Evolutionary conservation across 139 green algal species (phyloP).

Genomic region (Closterium sp.): DNA sequence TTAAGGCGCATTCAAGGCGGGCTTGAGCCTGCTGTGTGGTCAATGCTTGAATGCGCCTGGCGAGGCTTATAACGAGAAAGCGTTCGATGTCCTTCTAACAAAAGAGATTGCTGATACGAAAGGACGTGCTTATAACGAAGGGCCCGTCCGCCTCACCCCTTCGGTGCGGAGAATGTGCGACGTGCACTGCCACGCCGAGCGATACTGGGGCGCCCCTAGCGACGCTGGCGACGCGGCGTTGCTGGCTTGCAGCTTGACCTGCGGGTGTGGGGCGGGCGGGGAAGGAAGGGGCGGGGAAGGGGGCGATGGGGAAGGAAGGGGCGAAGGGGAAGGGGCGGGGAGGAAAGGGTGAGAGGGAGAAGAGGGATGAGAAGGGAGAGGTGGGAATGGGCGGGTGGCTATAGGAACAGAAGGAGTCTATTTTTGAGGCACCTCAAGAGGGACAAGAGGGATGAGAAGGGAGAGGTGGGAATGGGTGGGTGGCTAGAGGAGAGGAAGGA

Average conservation of each 20-base stretch:
- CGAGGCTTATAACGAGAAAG: too few species aligned
- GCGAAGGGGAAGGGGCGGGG: conserved; percentile 56
- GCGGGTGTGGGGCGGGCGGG: conserved; percentile 18
- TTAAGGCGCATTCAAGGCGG: too few species aligned
- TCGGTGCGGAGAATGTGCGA: conserved; percentile 37
- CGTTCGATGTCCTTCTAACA: too few species aligned
- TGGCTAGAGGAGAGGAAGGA: too few species aligned
- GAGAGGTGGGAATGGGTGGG: too few species aligned
- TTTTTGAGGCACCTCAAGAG: too few species aligned
- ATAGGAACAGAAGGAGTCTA: too few species aligned
- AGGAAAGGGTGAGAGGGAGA: too few species aligned
- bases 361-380: background rate
- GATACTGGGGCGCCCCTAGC: background rate
- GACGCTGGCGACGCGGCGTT: conserved; percentile 16
- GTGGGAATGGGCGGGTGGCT: too few species aligned
- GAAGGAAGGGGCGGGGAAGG: conserved; percentile 14
- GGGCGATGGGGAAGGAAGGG: conserved; percentile 60
- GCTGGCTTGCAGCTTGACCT: conserved; percentile 48
- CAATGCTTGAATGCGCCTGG: too few species aligned
- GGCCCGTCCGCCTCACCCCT: conserved; percentile 29
- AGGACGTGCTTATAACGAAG: background rate
- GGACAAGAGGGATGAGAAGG: background rate
- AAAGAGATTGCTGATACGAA: background rate
- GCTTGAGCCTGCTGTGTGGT: too few species aligned
- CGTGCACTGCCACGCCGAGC: conserved; percentile 27